Conservation (phyloP, 2,329 filamentous ascomycete species). For the Alternaria sp. region DNA sequence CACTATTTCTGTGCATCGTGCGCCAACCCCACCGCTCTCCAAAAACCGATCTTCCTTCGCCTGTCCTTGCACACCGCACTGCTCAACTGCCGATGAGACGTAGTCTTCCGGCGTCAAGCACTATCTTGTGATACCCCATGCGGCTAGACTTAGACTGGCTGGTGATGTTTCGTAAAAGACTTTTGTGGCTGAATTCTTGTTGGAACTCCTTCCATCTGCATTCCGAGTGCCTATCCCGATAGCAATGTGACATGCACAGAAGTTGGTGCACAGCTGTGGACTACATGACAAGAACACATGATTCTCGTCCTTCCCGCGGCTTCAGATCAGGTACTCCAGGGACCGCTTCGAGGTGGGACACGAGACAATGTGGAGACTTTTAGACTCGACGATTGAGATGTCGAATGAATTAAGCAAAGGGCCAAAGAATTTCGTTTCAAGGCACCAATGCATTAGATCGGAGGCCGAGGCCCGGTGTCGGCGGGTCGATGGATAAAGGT, state of each 20-base stretch:
- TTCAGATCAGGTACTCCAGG: neutral
- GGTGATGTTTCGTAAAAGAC: neutral
- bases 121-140: neutral
- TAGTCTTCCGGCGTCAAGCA: neutral
- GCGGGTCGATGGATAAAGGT: conserved; percentile 25
- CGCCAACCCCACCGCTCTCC: neutral
- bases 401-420: neutral
- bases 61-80: neutral
- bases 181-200: neutral
- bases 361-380: neutral
- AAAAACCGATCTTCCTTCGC: neutral
- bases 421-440: conserved; percentile 2
- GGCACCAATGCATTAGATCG: conserved; percentile 22
- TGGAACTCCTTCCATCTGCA: neutral
- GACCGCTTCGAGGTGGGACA: neutral
- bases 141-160: neutral
- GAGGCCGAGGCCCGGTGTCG: conserved; percentile 16
- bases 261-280: neutral
- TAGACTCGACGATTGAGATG: neutral
- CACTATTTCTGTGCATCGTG: neutral
- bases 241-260: neutral
- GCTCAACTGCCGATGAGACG: neutral
- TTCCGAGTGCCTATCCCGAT: neutral
- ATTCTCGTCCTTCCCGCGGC: neutral
- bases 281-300: neutral